A percentile compares a stretch with the other conserved stretches of the same genome.
These are phyloP conservation scores for Dacryopinax spathularia DNA, from an alignment of 768 basidiomycete species.

Conservation along the genomic window DNA sequence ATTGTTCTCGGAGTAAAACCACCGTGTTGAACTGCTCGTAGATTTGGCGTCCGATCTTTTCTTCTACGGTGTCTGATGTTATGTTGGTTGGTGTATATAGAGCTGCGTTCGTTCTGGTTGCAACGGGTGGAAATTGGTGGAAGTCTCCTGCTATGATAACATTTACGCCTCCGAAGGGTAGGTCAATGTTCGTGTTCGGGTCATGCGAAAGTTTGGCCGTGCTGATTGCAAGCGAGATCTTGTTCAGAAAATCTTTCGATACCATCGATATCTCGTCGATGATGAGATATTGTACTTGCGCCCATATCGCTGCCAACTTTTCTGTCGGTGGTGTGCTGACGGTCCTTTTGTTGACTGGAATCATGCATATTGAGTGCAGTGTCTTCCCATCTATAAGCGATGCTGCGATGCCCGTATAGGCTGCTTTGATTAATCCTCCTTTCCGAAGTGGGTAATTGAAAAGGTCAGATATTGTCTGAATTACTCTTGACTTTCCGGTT, in stretches of 20 bases:
- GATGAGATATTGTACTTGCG: constrained; percentile 17
- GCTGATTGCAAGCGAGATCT: constrained; percentile 14
- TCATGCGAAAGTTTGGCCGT: not conserved
- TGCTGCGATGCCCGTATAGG: constrained; percentile 30
- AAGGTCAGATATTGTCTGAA: constrained; percentile 26
- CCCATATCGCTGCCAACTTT: not conserved
- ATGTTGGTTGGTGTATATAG: not conserved
- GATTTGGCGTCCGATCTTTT: constrained; percentile 15
- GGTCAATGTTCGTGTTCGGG: not conserved
- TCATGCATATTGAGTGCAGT: constrained; percentile 23
- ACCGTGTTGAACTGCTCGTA: constrained; percentile 26
- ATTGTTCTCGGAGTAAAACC: constrained; percentile 28
- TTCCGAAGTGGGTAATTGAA: constrained; percentile 17
- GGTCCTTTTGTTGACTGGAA: constrained; percentile 11
- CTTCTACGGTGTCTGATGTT: not conserved
- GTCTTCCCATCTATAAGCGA: constrained; percentile 28
- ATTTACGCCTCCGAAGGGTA: constrained; percentile 20
- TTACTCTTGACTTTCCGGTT: constrained; percentile 31
- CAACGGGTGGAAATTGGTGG: constrained; percentile 35
- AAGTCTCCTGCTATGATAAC: constrained; percentile 32
- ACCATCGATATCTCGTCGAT: constrained; percentile 34
- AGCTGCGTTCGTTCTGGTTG: not conserved
- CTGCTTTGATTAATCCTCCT: constrained; percentile 24
- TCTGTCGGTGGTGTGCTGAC: not conserved
- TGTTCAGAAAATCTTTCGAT: constrained; percentile 11